Base-by-base conservation (phyloP, 345 rosid species). In the Eucalyptus cloeziana region DNA sequence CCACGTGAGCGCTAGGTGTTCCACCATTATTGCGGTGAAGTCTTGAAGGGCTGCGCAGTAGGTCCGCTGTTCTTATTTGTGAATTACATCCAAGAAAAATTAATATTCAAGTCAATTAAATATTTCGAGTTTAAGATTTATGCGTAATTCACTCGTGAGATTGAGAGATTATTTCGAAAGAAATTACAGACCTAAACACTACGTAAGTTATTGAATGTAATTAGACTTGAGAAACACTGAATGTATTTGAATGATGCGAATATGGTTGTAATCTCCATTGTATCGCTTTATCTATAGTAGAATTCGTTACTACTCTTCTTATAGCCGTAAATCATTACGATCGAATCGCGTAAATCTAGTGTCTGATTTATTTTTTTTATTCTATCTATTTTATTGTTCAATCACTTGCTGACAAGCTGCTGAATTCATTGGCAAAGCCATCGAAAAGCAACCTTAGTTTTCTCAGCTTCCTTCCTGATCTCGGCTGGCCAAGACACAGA, bases 311-410 rank as follows among this genome's bases (percentile, higher is more conserved):
- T 52, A 24, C 56, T 51, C 22, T 17, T 9, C 0, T 17, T 3
- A 19, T 19, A 6, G 9, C 7, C 9, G 0, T 52, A 52, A 17
- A 52, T 52, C 24, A 52, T 17, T 52, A 52, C 56, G 19, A 52
- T 4, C 4, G 10, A 52, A 52, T 0, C 56, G 19, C 2, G 1
- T 52, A 1, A 52, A 52, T 52, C 9, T 0, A 0, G 8, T 19
- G 10, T 52, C 2, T 17, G 0, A 52, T 52, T 52, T 19, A 52
- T 52, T 52, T 17, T 19, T 24, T 19, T 52, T 52, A 7, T 52
- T 52, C 24, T 52, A 19, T 52, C 24, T 52, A 52, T 52, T 52
- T 52, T 52, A 52, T 52, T 52, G 10, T 52, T 52, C 1, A 52
- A 52, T 52, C 24, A 4, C 22, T 51, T 51, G 9, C 56, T 51